These are phyloP conservation scores for Trichosporon asahii DNA, from an alignment of 1,284 basidiomycete genomes.

Conservation along the genomic window DNA sequence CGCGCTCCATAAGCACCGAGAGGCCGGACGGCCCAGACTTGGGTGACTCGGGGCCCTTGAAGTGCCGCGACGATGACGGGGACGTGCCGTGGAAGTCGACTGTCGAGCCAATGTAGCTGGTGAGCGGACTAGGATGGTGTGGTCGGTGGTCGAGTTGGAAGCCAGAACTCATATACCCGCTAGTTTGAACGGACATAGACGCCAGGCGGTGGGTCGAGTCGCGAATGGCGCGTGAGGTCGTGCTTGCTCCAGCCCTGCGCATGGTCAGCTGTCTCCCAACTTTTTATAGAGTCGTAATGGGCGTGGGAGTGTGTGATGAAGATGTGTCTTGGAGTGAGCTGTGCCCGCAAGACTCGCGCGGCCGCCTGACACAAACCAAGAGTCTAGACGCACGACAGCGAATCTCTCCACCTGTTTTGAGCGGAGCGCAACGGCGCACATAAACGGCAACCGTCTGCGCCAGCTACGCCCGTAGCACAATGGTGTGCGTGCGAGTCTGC, in stretches of 20 bases:
- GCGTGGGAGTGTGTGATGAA: not conserved
- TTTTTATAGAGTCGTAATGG: not conserved
- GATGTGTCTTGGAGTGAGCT: not conserved
- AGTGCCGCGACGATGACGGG: not conserved
- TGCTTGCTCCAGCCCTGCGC: conserved; percentile 9
- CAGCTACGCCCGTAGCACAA: not conserved
- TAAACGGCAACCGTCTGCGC: not conserved
- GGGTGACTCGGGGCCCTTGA: conserved; percentile 21
- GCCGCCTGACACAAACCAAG: not conserved
- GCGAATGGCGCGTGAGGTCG: conserved; percentile 38
- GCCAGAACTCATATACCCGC: conserved; percentile 6
- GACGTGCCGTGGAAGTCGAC: conserved; percentile 12
- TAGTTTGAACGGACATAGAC: conserved; percentile 32
- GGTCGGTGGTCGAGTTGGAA: conserved; percentile 29
- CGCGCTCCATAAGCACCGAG: conserved; percentile 41
- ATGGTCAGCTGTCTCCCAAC: not conserved
- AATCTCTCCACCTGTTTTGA: not conserved
- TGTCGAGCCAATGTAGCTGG: conserved; percentile 4
- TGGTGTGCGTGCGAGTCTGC: not conserved
- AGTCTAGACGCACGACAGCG: not conserved
- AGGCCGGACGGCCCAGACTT: conserved; percentile 37
- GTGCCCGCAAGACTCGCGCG: not conserved
- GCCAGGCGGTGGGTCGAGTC: conserved; percentile 47
- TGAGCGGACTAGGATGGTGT: conserved; percentile 35
- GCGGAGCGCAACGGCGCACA: not conserved